Conservation (phyloP, 108 stramenopile species). For the Skeletonema potamos region DNA sequence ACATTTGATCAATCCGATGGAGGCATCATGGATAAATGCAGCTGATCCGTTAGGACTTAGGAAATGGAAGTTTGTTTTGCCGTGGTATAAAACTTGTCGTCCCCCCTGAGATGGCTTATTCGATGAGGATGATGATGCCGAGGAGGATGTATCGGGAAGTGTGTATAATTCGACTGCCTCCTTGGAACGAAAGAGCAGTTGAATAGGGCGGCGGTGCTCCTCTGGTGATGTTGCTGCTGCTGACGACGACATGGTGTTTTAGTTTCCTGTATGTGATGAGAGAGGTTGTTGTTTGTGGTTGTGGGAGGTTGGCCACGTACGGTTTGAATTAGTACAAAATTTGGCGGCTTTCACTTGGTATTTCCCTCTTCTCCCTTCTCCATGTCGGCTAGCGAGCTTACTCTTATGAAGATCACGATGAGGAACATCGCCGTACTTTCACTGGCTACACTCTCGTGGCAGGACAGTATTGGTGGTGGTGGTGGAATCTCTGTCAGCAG, state of each 20-base stretch:
- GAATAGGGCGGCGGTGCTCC: conserved; percentile 16
- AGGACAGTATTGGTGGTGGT: neutral
- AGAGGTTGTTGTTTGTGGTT: neutral
- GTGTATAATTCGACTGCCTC: conserved; percentile 67
- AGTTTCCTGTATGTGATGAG: too few species aligned
- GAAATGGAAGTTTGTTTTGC: conserved; percentile 56
- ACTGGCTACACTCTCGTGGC: neutral
- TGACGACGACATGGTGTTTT: too few species aligned
- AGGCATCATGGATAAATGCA: conserved; percentile 58
- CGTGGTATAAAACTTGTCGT: conserved; percentile 45
- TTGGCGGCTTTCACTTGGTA: too few species aligned
- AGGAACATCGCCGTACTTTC: neutral
- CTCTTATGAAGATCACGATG: neutral
- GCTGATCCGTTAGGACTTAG: conserved; percentile 50
- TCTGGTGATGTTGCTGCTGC: neutral
- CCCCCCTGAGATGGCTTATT: conserved; percentile 25
- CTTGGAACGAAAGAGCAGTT: conserved; percentile 70
- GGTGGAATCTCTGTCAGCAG: neutral
- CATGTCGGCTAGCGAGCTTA: too few species aligned
- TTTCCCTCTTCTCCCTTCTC: neutral
- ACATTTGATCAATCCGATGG: conserved; percentile 55
- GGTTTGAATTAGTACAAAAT: neutral
- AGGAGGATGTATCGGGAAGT: conserved; percentile 29
- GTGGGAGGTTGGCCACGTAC: neutral
- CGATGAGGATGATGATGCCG: neutral